Conservation (phyloP, 768 basidiomycete species). For the Mycena latifolia region DNA sequence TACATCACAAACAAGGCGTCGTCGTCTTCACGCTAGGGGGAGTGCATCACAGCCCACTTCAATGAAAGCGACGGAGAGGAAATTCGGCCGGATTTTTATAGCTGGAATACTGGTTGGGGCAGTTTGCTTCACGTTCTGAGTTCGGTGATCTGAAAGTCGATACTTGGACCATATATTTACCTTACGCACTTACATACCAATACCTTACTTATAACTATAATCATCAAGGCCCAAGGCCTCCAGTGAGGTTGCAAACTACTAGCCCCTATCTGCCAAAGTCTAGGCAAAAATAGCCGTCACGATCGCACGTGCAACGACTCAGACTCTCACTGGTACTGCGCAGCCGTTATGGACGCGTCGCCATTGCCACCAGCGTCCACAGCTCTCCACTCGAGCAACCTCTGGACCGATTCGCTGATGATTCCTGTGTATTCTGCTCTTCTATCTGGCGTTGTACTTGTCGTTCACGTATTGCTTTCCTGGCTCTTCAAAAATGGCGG, state of each 20-base stretch:
- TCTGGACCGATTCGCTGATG: conserved; percentile 1
- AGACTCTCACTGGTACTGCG: too few species aligned
- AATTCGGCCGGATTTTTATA: not conserved
- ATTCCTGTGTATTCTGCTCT: not conserved
- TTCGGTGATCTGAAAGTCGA: not conserved
- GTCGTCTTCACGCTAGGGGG: not conserved
- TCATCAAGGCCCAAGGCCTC: too few species aligned
- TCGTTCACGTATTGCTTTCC: not conserved
- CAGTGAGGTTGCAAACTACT: too few species aligned
- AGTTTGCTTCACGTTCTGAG: not conserved
- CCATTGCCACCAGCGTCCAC: not conserved
- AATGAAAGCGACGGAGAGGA: not conserved
- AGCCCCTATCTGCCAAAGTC: too few species aligned
- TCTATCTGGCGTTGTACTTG: not conserved
- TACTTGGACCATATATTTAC: too few species aligned
- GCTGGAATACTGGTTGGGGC: not conserved
- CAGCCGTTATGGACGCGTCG: not conserved
- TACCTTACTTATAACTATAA: too few species aligned
- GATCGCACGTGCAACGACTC: too few species aligned
- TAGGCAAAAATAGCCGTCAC: not conserved
- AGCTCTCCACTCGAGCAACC: not conserved
- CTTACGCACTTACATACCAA: too few species aligned
- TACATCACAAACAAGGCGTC: not conserved
- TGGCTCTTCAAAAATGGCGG: not conserved
- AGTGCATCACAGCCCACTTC: not conserved